Evolutionary conservation across 2,329 filamentous ascomycete genomes (phyloP), one percentile per base, ranked within the genome.

Genomic region (Aspergillus aculeatinus): DNA sequence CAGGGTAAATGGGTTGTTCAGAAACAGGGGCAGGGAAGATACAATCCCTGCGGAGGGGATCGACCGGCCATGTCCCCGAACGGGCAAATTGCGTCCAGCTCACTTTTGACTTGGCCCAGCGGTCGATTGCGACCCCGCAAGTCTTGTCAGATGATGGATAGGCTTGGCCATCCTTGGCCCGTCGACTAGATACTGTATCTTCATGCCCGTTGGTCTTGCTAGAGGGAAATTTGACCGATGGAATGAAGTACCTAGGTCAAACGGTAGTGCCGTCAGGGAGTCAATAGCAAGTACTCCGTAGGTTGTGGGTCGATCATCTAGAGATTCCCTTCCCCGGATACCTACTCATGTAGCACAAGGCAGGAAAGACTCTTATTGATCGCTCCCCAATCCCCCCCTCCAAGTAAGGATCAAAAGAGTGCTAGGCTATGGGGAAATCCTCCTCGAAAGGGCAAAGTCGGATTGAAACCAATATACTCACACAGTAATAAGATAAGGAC

Each of bases 71-170:
- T 51, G 53, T 56, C 53, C 39, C 48, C 21, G 51, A 58, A 53
- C 33, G 31, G 56, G 56, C 52, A 42, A 58, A 39, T 27, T 25
- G 27, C 42, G 49, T 48, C 27, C 29, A 57, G 29, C 48, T 51
- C 21, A 57, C 19, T 51, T 23, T 27, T 27, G 49, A 39, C 39
- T 53, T 58, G 29, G 56, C 42, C 56, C 39, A 44, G 39, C 39
- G 49, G 56, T n/a, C 27, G 29, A 31, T 2, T 19, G 39, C 39
- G 16, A 50, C 48, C 56, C 56, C 49, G 49, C 48, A 47, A 44
- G 48, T 51, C 49, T 47, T 53, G 49, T 58, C 56, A 58, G 48
- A 53, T 58, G 56, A 58, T 53, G 44, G 16, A n/a, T 44, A 44
- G 39, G 39, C 39, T 44, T 44, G 39, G 39, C 19, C 16, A 44